Evolutionary conservation across 352 stramenopile species (phyloP), one percentile per base, ranked within the genome.

Genomic region (Globisporangium abappressorium): DNA sequence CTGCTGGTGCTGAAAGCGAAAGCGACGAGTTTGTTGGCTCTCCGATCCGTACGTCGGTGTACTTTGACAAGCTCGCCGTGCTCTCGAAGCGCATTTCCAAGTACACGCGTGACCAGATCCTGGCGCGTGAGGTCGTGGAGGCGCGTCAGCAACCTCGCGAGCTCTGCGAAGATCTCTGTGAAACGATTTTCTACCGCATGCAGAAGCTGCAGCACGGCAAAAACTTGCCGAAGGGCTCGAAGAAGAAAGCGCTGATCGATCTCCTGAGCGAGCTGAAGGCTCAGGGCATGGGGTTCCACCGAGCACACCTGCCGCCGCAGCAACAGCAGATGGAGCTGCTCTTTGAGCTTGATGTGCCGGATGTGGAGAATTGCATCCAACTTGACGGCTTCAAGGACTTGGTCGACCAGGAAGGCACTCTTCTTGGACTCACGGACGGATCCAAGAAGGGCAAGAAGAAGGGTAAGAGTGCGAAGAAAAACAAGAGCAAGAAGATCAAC

Each of bases 221-320:
- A 28, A 97, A 95, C 36, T 72, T 92, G 20, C 94, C 94, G 0
- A 98, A 98, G 78, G 93, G 91, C 56, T 94, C 98, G 28, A 99
- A 99, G 78, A 97, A 99, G 81, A 92, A 98, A 65, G 97, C 97
- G 18, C 75, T 99, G 5, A 88, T 98, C 28, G 97, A 99, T 69
- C 75, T 99, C 22, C 88, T 99, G 6, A 72, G 77, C 12, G 93
- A 94, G 63, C 73, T 98, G 2, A 93, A 96, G 62, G 77, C 79
- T 1, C 89, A 97, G 26, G 94, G 93, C 0, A 82, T 97, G 68
- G 68, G 67, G 22, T 91, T 91, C 66, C 85, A 94, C 56, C 84
- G 87, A 62, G 79, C 89, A 56, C 87, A 94, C 34, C 62, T 94
- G 11, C 89, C 89, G 11, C 51, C 70, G 18, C 74, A 96, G 60